Evolutionary conservation across 2,329 filamentous ascomycete genomes (phyloP).

Genomic region (Colletotrichum costaricense): DNA sequence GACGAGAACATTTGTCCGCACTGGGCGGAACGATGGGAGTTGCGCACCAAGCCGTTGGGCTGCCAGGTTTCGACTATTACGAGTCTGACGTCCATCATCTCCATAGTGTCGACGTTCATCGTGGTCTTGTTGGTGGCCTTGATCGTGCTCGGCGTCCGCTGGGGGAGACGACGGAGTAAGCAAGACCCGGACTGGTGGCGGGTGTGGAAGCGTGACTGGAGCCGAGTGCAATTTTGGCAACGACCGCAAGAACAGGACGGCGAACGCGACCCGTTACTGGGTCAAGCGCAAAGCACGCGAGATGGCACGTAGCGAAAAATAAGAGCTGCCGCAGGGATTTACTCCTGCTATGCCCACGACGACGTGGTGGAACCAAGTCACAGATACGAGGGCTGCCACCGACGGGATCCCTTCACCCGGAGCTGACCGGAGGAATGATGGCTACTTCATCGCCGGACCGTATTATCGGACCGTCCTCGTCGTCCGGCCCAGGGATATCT

Average conservation of each 20-base stretch:
- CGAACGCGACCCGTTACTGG: constrained; percentile 39
- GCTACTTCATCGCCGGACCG: constrained; percentile 84
- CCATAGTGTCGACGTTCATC: constrained; percentile 46
- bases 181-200: constrained; percentile 38
- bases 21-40: constrained; percentile 56
- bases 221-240: background rate
- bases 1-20: constrained; percentile 64
- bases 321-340: background rate
- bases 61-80: constrained; percentile 57
- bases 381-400: background rate
- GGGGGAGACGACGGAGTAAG: constrained; percentile 26
- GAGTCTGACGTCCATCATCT: constrained; percentile 47
- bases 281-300: constrained; percentile 13
- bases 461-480: constrained; percentile 61
- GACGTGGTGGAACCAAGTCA: constrained; percentile 8
- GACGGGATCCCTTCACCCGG: constrained; percentile 65
- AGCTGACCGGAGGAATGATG: constrained; percentile 89
- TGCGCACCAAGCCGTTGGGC: constrained; percentile 51
- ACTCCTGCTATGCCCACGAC: background rate
- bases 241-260: background rate
- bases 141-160: constrained; percentile 28
- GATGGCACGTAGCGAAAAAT: too few species aligned
- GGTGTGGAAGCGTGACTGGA: constrained; percentile 32
- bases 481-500: constrained; percentile 65
- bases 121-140: constrained; percentile 40